Base-by-base conservation (phyloP, 495 filamentous ascomycete genomes). In the Penicillium simplicissimum region DNA sequence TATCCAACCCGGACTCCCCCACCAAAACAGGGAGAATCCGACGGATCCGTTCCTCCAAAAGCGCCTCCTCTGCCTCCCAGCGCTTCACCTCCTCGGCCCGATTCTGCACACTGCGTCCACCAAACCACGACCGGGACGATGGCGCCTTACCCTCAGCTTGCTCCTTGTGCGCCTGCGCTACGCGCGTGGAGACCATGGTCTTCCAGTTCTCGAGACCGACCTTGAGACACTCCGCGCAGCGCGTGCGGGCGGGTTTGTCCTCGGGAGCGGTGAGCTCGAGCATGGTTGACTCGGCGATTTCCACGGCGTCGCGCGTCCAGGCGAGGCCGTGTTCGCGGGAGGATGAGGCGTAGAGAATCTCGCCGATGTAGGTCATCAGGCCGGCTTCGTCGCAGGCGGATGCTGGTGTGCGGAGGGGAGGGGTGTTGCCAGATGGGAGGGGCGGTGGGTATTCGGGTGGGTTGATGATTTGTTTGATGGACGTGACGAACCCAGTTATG, bases 321-420 rank as follows among this genome's bases (percentile, higher is more conserved):
- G 84, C 83, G 9, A 97, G 80, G 1, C 91, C 93, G 56, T 87
- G 83, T 45, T 88, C 84, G 35, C 81, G 79, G 5, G 72, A 76
- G 13, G 82, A 79, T 8, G 82, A 82, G 1, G 92, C 84, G 77
- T 89, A 98, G 51, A 98, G 74, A 61, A 98, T 93, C 78, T 98
- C 95, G 57, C 94, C 96, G 58, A 98, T 92, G 74, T 96, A 92
- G 19, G 89, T 82, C 86, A 93, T 90, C 4, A 97, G 75, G 7
- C 83, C 90, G 4, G 92, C 92, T 71, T 96, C 91, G 53, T 92
- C 89, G 80, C 95, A 97, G 33, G 81, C 74, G 55, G 89, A 86
- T 28, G 77, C 75, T 0, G 81, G 58, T 34, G 83, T 82, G 36
- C 89, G 87, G 4, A 79, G 55, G 0, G 91, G 86, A 0, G 88